Evolutionary conservation across 2,329 filamentous ascomycete species (phyloP).

Genomic region (Exophiala mesophila): DNA sequence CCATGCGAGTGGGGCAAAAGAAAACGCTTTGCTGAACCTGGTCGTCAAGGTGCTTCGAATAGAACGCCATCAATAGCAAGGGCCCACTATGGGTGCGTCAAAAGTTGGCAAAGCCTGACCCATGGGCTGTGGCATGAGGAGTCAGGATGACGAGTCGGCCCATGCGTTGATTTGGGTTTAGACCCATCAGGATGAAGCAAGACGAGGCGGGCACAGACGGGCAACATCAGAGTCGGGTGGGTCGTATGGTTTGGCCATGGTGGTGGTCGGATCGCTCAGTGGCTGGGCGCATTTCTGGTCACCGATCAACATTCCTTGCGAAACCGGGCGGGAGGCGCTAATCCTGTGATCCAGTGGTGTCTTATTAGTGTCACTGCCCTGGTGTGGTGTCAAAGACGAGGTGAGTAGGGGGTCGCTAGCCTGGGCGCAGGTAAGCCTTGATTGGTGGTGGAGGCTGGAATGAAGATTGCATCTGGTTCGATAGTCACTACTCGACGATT

Average conservation of each 20-base stretch:
- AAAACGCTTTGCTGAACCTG: constrained; percentile 19
- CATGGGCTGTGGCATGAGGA: too few relatives aligned
- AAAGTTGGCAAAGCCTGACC: constrained; percentile 22
- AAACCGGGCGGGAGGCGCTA: constrained; percentile 22
- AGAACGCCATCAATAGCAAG: constrained; percentile 18
- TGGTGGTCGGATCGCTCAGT: constrained; percentile 22
- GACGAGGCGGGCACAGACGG: constrained; percentile 24
- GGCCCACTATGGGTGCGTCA: constrained; percentile 24
- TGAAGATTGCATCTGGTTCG: neutral
- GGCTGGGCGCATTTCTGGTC: constrained; percentile 28
- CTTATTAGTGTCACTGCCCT: neutral
- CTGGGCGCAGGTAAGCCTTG: neutral
- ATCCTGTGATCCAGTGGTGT: constrained; percentile 10
- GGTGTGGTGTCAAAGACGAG: neutral
- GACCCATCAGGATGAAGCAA: constrained; percentile 16
- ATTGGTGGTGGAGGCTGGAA: constrained; percentile 4
- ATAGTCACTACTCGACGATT: neutral
- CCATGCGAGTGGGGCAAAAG: constrained; percentile 24
- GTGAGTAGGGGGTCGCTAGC: neutral
- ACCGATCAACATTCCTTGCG: constrained; percentile 27
- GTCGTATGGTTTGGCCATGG: constrained; percentile 20
- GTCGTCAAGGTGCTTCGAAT: constrained; percentile 24
- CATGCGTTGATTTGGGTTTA: constrained; percentile 23
- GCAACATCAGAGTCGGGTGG: constrained; percentile 16
- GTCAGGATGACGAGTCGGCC: constrained; percentile 26